These are phyloP conservation scores for Xylaria digitata DNA, from an alignment of 2,329 filamentous ascomycete genomes.

Conservation along the genomic window DNA sequence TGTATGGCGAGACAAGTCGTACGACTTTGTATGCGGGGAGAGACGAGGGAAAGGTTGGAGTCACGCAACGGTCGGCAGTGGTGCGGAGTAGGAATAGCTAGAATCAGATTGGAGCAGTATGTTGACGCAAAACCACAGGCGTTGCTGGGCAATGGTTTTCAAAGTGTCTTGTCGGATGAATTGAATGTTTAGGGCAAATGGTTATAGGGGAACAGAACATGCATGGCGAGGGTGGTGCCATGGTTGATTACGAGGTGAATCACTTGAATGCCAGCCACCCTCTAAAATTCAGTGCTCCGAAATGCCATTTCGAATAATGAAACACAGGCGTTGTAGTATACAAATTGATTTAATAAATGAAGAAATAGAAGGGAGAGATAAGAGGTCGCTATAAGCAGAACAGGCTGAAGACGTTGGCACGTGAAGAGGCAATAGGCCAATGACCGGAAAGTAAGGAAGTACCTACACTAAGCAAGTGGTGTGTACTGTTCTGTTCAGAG, in stretches of 20 bases:
- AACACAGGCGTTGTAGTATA: conserved; percentile 31
- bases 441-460: conserved; percentile 2
- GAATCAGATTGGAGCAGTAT: conserved; percentile 19
- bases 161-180: conserved; percentile 17
- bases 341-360: conserved; percentile 29
- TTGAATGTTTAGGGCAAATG: conserved; percentile 39
- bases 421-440: conserved; percentile 8
- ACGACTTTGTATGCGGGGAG: conserved; percentile 16
- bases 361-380: not conserved
- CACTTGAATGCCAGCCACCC: conserved; percentile 60
- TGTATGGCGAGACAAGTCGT: conserved; percentile 14
- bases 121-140: conserved; percentile 8
- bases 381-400: conserved; percentile 28
- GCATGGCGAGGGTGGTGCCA: conserved; percentile 67
- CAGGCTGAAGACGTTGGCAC: conserved; percentile 34
- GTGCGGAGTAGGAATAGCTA: conserved; percentile 36
- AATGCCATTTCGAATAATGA: conserved; percentile 57
- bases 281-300: conserved; percentile 63
- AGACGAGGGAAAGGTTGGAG: conserved; percentile 21
- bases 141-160: conserved; percentile 25
- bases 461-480: not conserved
- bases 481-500: conserved; percentile 11
- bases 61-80: conserved; percentile 35
- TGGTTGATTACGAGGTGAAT: conserved; percentile 57
- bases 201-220: conserved; percentile 47